Base-by-base conservation (phyloP, 352 stramenopile species). In the Pythium volutum region DNA sequence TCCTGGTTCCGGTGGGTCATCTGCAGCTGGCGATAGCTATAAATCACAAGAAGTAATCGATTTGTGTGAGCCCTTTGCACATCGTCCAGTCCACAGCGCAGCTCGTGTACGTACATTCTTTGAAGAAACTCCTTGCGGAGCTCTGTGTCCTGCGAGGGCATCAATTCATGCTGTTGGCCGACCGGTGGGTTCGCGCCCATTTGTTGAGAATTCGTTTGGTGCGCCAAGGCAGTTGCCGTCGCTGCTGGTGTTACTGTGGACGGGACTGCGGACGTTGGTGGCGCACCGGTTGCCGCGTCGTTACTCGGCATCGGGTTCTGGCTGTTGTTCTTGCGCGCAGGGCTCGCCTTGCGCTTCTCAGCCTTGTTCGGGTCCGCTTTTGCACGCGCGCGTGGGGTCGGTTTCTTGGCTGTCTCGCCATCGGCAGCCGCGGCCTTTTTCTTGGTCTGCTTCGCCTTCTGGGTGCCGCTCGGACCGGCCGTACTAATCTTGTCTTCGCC, bases 21-120 rank as follows among this genome's bases (percentile, higher is more conserved):
- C 45, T 84, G 74, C 31, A 91, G 64, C 50, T 89, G 76, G 9
- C 71, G 79, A 55, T 89, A 91, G 29, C 81, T 91, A 67, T n/a
- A 23, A 31, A 34, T 56, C 12, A 43, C 4, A 43, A 18, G 36
- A 20, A 43, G n/a, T 16, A 16, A 43, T 10, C 9, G 12, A 5
- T 12, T 14, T 38, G 15, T 2, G 36, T 22, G 7, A 43, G 18
- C 7, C 36, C 3, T 20, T 43, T 10, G 14, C 5, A n/a, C n/a
- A 10, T n/a, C 18, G 36, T 16, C 36, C 36, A 3, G 18, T 18
- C 4, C 14, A 20, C 18, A 43, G 36, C 31, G 36, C n/a, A 20
- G 8, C 6, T 16, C 10, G 27, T 66, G 18, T 22, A 66, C 75
- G 31, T 55, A 84, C 75, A 84, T 73, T 67, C 69, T 51, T 33